Conservation (phyloP, 2,329 filamentous ascomycete genomes). For the Drechslerella coelobrocha region DNA sequence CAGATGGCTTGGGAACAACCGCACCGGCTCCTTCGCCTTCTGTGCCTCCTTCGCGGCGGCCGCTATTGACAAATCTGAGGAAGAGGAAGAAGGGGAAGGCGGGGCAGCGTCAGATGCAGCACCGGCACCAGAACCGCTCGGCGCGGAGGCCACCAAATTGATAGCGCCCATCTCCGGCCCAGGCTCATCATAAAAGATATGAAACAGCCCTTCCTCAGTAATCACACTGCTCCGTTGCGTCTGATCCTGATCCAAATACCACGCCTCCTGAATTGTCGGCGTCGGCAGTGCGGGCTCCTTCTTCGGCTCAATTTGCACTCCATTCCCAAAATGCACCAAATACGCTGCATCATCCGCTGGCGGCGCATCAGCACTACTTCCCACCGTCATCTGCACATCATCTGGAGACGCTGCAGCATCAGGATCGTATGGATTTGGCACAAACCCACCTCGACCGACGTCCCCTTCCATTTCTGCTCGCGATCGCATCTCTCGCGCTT, state of each 20-base stretch:
- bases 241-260: slow-evolving; percentile 48
- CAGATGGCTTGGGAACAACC: slow-evolving; percentile 43
- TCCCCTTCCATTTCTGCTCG: slow-evolving; percentile 28
- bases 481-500: neutral
- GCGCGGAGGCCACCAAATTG: slow-evolving; percentile 3
- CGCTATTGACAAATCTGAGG: neutral
- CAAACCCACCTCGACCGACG: slow-evolving; percentile 13
- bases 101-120: neutral
- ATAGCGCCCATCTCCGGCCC: slow-evolving; percentile 3
- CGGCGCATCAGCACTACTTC: slow-evolving; percentile 15
- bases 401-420: slow-evolving; percentile 25
- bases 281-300: slow-evolving; percentile 32
- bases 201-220: slow-evolving; percentile 47
- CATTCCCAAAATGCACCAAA: slow-evolving; percentile 37
- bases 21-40: slow-evolving; percentile 18
- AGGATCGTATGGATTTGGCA: slow-evolving; percentile 31
- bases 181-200: slow-evolving; percentile 48
- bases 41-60: neutral
- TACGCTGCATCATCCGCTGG: slow-evolving; percentile 43
- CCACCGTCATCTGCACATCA: slow-evolving; percentile 9
- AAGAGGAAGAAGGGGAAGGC: too few species aligned
- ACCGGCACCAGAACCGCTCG: neutral
- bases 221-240: slow-evolving; percentile 43
- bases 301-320: slow-evolving; percentile 13
- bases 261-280: slow-evolving; percentile 40